Evolutionary conservation across 495 filamentous ascomycete species (phyloP), one percentile per base, ranked within the genome.

Genomic region (Lindgomyces ingoldianus): DNA sequence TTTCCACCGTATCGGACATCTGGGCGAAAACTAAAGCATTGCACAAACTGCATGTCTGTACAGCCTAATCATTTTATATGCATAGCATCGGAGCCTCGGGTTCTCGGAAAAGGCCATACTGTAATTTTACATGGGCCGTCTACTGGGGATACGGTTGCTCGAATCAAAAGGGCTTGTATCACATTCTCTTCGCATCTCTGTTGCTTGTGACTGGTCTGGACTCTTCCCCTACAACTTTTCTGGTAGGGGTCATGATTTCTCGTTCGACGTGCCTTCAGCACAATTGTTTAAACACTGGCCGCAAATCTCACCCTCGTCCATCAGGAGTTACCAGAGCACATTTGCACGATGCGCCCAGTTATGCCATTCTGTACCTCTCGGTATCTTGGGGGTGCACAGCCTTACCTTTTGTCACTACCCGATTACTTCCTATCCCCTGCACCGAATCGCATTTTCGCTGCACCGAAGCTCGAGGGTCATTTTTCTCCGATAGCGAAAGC

Each of bases 21-120:
- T 68, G 50, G 65, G 57, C 52, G 58, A 49, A 39, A 24, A 56
- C 26, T 30, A 19, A 41, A 50, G 41, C 46, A 58, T 63, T 59
- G 53, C 60, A 60, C 39, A 39, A 26, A 42, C 41, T 50, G 58
- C 58, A 67, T 65, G 45, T 62, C 25, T 65, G 58, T 63, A 55
- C 62, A 64, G 46, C 65, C 53, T 64, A 26, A 48, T 64, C 54
- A 50, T 64, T 57, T 60, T 61, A 25, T 58, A 39, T 69, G 66
- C 66, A 69, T 69, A 69, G 66, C 67, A 65, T 48, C 46, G 65
- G 67, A 65, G 67, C 62, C 57, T 27, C 55, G 67, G 62, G 44
- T 70, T 65, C 52, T 52, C 48, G 41, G 53, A 52, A 41, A 41
- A 19, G 56, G 66, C 47, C 41, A 36, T 53, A 27, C n/a, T 64